Evolutionary conservation across 2,329 filamentous ascomycete species (phyloP).

Genomic region (Xylaria sp.): DNA sequence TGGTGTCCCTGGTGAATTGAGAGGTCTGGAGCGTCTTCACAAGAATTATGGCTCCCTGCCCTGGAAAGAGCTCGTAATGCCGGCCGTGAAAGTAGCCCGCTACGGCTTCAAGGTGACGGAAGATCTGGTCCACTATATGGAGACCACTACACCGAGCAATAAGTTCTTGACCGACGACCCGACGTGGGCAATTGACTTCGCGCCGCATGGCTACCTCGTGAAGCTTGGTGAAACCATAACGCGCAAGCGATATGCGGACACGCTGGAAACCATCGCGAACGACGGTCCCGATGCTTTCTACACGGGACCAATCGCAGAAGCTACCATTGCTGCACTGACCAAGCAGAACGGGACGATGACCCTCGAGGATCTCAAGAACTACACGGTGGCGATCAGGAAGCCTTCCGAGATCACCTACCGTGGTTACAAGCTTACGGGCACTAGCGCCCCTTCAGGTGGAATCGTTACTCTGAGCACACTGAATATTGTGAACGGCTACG

Average conservation of each 20-base stretch:
- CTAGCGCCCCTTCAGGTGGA: constrained; percentile 79
- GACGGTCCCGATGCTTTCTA: constrained; percentile 55
- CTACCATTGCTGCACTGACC: constrained; percentile 69
- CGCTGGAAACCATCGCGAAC: constrained; percentile 62
- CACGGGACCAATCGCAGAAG: constrained; percentile 54
- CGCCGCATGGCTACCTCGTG: constrained; percentile 55
- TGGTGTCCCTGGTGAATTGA: constrained; percentile 76
- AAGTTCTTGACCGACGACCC: constrained; percentile 77
- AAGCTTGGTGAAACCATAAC: constrained; percentile 54
- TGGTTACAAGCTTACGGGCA: constrained; percentile 74
- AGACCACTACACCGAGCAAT: constrained; percentile 56
- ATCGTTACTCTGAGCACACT: constrained; percentile 76
- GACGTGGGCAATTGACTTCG: constrained; percentile 86
- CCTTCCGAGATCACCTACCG: constrained; percentile 72
- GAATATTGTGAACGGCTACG: constrained; percentile 80
- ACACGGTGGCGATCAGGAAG: constrained; percentile 72
- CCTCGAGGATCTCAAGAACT: constrained; percentile 79
- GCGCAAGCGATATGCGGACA: constrained; percentile 65
- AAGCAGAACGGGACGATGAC: constrained; percentile 81
- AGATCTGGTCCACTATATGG: constrained; percentile 76
- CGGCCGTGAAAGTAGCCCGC: constrained; percentile 77
- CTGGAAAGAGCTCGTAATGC: constrained; percentile 75
- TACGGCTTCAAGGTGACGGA: constrained; percentile 76
- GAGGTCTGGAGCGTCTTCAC: constrained; percentile 80
- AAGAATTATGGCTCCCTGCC: constrained; percentile 70